These are phyloP conservation scores for Sporisorium exsertum DNA, from an alignment of 1,284 basidiomycete genomes.

Conservation along the genomic window DNA sequence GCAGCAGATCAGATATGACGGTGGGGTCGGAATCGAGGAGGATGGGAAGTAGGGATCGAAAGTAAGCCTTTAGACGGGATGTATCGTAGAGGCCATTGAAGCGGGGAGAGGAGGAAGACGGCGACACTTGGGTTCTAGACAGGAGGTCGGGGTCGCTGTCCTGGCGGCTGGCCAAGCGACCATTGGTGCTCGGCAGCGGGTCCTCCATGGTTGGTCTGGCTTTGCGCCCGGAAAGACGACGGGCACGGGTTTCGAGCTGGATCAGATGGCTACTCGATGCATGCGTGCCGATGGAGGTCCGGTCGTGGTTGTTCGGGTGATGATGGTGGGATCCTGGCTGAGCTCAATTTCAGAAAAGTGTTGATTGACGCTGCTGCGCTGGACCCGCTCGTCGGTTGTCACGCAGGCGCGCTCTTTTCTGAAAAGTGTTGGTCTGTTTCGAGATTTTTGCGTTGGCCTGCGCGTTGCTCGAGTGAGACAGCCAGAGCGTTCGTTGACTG, in stretches of 20 bases:
- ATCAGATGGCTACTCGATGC: not conserved
- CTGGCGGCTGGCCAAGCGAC: constrained; percentile 22
- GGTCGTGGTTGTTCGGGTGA: not conserved
- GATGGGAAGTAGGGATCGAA: constrained; percentile 48
- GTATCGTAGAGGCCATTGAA: constrained; percentile 37
- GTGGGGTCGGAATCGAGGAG: constrained; percentile 44
- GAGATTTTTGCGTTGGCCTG: not conserved
- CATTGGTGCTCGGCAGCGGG: constrained; percentile 19
- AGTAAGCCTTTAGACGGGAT: constrained; percentile 37
- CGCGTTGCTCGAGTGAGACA: not conserved
- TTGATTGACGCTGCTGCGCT: not conserved
- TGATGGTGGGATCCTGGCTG: not conserved
- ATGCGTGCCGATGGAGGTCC: not conserved
- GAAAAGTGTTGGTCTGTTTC: constrained; percentile 11
- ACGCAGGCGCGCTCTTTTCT: not conserved
- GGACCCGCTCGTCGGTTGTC: not conserved
- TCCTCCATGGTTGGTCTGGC: constrained; percentile 23
- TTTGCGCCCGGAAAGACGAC: not conserved
- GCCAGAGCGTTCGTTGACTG: not conserved
- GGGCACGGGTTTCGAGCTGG: not conserved
- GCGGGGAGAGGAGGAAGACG: constrained; percentile 28
- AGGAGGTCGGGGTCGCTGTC: constrained; percentile 19
- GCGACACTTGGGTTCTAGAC: constrained; percentile 34
- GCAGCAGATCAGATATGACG: constrained; percentile 36
- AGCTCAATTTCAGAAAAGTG: constrained; percentile 3